Evolutionary conservation across 2,329 filamentous ascomycete species (phyloP), one percentile per base, ranked within the genome.

Genomic region (Orbilia quercus): DNA sequence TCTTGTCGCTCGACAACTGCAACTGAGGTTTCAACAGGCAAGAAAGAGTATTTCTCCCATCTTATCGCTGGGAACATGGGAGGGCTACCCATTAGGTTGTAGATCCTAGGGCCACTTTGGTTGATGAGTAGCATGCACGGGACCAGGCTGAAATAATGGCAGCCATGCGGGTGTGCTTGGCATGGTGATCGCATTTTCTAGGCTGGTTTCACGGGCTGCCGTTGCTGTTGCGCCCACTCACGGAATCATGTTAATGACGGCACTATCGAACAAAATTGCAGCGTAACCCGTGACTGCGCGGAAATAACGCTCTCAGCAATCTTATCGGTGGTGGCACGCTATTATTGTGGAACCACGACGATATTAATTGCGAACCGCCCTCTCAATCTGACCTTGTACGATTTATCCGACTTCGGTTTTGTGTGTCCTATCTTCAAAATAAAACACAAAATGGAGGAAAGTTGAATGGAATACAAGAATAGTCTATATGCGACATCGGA

Each of bases 131-230:
- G 40, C 28, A 59, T 60, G 69, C 60, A 66, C 47, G 54, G 42
- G 60, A 65, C 62, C 53, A 36, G 60, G 60, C 38, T 66, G 53
- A 65, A 54, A 31, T 59, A 16, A 38, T 55, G 59, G 42, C 23
- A 20, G 36, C 51, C 60, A 66, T 66, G 45, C 58, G 60, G 59
- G 69, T 66, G 22, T 7, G 25, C 69, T 60, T 66, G 60, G 69
- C 69, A 40, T 36, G 54, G 51, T 47, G 69, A 73, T 66, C 54
- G 47, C 40, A 53, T n/a, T 73, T 48, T 60, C 16, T 47, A 59
- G 50, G 55, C 62, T 45, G 48, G 60, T 55, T 65, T 65, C 64
- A 62, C 47, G n/a, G 14, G 47, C 36, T 45, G 36, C 36, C 40
- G 34, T 40, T 55, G 51, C 51, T 1, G 9, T 42, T 34, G 42